Evolutionary conservation across 2,329 filamentous ascomycete species (phyloP).

Genomic region (Hypoxylon sp.): DNA sequence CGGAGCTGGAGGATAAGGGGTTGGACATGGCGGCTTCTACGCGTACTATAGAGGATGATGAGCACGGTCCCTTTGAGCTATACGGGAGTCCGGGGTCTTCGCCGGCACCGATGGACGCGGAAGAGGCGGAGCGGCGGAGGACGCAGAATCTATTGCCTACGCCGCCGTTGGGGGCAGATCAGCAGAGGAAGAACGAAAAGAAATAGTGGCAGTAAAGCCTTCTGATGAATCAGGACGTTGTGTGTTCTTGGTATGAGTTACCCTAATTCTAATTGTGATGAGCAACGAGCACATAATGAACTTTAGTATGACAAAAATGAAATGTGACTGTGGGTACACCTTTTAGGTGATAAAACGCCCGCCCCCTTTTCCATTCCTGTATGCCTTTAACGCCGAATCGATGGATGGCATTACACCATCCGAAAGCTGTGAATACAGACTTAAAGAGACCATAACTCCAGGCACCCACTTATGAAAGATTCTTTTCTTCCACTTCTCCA

Average conservation of each 20-base stretch:
- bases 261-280: slow-evolving; percentile 23
- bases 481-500: not conserved
- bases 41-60: slow-evolving; percentile 17
- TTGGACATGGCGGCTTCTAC: not conserved
- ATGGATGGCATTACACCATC: slow-evolving; percentile 12
- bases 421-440: slow-evolving; percentile 4
- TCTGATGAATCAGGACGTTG: slow-evolving; percentile 15
- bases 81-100: slow-evolving; percentile 54
- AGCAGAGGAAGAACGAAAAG: slow-evolving; percentile 11
- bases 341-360: slow-evolving; percentile 28
- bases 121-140: slow-evolving; percentile 30
- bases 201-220: slow-evolving; percentile 20
- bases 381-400: slow-evolving; percentile 29
- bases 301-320: slow-evolving; percentile 32
- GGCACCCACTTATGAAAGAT: not conserved
- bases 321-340: slow-evolving; percentile 22
- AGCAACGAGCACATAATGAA: slow-evolving; percentile 34
- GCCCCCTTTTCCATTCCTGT: slow-evolving; percentile 4
- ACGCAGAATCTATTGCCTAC: slow-evolving; percentile 10
- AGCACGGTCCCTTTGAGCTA: slow-evolving; percentile 55
- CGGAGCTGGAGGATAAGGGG: slow-evolving; percentile 8
- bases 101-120: slow-evolving; percentile 33
- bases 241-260: slow-evolving; percentile 40
- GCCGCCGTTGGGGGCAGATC: slow-evolving; percentile 11
- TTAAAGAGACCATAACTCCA: not conserved